These are phyloP conservation scores for Pseudogymnoascus sp. DNA, from an alignment of 2,329 filamentous ascomycete genomes.

Conservation along the genomic window DNA sequence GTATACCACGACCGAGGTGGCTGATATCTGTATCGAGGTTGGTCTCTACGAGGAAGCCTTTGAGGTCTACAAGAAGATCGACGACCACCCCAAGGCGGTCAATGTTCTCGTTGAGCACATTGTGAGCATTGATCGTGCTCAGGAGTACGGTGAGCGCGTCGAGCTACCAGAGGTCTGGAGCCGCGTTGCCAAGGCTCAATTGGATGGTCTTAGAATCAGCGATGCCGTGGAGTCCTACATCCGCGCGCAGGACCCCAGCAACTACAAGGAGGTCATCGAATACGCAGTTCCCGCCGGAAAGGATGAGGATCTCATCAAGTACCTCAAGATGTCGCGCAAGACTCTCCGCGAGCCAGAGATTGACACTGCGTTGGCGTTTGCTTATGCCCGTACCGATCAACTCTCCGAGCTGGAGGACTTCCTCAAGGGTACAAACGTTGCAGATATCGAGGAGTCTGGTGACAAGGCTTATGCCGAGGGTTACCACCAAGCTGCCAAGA, in stretches of 20 bases:
- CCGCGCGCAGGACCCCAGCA: conserved; percentile 83
- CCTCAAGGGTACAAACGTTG: conserved; percentile 84
- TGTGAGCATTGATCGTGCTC: conserved; percentile 94
- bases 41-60: conserved; percentile 95
- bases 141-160: conserved; percentile 90
- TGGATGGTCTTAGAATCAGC: conserved; percentile 85
- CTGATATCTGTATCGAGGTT: conserved; percentile 85
- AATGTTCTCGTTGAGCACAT: conserved; percentile 93
- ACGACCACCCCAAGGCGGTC: conserved; percentile 76
- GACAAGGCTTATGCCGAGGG: conserved; percentile 97
- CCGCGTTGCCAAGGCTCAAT: conserved; percentile 93
- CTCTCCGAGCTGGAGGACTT: conserved; percentile 94
- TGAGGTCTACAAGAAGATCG: conserved; percentile 96
- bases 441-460: conserved; percentile 91
- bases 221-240: conserved; percentile 97
- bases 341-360: conserved; percentile 88
- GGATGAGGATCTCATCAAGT: conserved; percentile 96
- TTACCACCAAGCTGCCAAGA: conserved; percentile 92
- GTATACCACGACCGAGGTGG: conserved; percentile 89
- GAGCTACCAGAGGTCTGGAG: conserved; percentile 96
- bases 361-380: conserved; percentile 90
- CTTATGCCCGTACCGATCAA: conserved; percentile 84
- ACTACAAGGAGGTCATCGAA: conserved; percentile 94
- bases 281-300: conserved; percentile 92
- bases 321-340: conserved; percentile 93